These are phyloP conservation scores for Cystobasidium onofrii DNA, from an alignment of 768 basidiomycete genomes.

Conservation along the genomic window DNA sequence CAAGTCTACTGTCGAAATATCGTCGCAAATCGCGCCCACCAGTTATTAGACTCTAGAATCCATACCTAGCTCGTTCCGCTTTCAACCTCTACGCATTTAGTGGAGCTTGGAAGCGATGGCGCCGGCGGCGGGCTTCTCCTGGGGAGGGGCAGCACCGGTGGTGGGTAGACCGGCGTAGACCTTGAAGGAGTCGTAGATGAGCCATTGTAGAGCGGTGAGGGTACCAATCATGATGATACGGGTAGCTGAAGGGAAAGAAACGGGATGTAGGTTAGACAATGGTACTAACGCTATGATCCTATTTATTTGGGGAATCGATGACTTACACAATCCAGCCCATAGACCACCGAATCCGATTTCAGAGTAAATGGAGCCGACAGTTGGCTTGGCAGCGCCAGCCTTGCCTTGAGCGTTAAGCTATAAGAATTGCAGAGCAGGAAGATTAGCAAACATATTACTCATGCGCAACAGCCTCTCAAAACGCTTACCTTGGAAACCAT, in stretches of 20 bases:
- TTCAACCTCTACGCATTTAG: neutral
- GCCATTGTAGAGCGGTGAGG: constrained; percentile 49
- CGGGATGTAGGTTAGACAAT: neutral
- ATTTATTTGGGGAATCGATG: neutral
- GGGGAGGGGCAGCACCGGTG: constrained; percentile 29
- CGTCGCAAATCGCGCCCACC: no score
- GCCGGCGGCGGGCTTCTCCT: constrained; percentile 30
- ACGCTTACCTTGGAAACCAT: constrained; percentile 39
- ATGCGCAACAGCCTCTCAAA: no score
- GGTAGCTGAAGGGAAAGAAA: neutral
- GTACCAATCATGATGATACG: constrained; percentile 52
- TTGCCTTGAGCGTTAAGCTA: constrained; percentile 41
- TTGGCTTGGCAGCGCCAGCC: constrained; percentile 37
- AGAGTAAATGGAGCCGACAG: constrained; percentile 40
- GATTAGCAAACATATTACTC: no score
- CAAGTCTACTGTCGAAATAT: no score
- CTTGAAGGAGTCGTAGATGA: constrained; percentile 84
- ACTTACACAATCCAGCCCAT: constrained; percentile 61
- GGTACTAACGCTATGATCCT: neutral
- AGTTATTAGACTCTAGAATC: no score
- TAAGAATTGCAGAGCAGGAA: neutral
- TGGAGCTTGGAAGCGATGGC: constrained; percentile 26
- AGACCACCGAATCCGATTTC: constrained; percentile 43
- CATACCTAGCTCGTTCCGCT: neutral
- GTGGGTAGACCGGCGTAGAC: constrained; percentile 31